These are phyloP conservation scores for Leccinum subgranulosum DNA, from an alignment of 768 basidiomycete species.

Conservation along the genomic window DNA sequence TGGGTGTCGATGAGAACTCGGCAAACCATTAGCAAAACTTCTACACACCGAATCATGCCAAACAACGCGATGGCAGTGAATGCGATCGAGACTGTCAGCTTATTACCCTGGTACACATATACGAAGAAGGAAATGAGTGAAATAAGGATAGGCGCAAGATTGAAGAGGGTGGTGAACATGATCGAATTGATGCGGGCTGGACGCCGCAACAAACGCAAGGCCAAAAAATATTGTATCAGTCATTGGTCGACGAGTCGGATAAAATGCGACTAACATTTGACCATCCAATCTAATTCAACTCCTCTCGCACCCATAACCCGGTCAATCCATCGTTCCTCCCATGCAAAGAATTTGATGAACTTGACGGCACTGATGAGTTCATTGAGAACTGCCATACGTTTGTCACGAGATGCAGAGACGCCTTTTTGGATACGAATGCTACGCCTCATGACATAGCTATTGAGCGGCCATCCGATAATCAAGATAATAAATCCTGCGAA, in stretches of 20 bases:
- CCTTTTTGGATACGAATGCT: conserved; percentile 37
- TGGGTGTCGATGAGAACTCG: not conserved
- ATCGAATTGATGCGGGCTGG: conserved; percentile 69
- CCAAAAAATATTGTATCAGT: not conserved
- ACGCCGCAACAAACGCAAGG: not conserved
- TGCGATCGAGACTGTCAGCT: conserved; percentile 74
- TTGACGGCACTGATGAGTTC: conserved; percentile 42
- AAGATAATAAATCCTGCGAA: conserved; percentile 46
- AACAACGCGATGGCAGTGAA: conserved; percentile 90
- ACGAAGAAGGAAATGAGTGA: conserved; percentile 77
- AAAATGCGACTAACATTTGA: conserved; percentile 48
- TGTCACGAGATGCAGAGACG: conserved; percentile 35
- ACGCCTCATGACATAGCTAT: conserved; percentile 37
- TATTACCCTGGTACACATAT: conserved; percentile 67
- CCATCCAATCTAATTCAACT: conserved; percentile 73
- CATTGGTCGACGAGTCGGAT: not conserved
- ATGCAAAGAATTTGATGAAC: conserved; percentile 44
- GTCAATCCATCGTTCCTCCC: conserved; percentile 43
- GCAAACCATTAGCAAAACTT: not conserved
- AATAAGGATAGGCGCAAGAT: conserved; percentile 71
- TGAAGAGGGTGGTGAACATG: conserved; percentile 72
- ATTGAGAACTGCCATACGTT: conserved; percentile 42
- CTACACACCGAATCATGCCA: conserved; percentile 67
- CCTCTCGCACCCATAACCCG: conserved; percentile 48
- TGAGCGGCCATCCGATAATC: conserved; percentile 38